These are phyloP conservation scores for Clavispora phyllophila DNA, from an alignment of 805 yeast genomes.

Conservation along the genomic window DNA sequence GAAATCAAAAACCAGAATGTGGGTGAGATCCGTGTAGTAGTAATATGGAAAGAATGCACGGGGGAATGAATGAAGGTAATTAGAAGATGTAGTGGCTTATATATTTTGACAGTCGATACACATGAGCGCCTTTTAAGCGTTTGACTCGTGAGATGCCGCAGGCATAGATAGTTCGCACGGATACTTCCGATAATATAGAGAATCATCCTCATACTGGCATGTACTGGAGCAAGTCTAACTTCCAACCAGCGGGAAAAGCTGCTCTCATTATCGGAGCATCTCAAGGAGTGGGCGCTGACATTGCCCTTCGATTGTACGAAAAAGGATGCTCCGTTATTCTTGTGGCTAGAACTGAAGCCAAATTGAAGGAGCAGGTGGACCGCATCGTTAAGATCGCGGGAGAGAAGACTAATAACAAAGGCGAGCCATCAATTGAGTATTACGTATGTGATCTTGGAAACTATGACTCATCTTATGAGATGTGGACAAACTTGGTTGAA, in stretches of 20 bases:
- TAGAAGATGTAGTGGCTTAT: too few species aligned
- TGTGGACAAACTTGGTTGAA: conserved; percentile 32
- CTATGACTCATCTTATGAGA: conserved; percentile 44
- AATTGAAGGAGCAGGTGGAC: conserved; percentile 46
- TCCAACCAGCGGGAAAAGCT: conserved; percentile 41
- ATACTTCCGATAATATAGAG: too few species aligned
- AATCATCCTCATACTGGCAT: too few species aligned
- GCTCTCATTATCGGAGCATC: conserved; percentile 90
- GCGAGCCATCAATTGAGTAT: conserved; percentile 22
- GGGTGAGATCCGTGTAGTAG: too few species aligned
- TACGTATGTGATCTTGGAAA: conserved; percentile 61
- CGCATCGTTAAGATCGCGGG: conserved; percentile 30
- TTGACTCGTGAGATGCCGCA: too few species aligned
- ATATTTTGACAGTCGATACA: too few species aligned
- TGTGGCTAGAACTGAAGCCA: conserved; percentile 70
- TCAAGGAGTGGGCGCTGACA: conserved; percentile 84
- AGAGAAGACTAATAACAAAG: conserved; percentile 4
- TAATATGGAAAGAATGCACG: too few species aligned
- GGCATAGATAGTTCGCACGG: too few species aligned
- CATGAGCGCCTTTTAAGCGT: too few species aligned
- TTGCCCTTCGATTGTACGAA: conserved; percentile 55
- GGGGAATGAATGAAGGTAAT: too few species aligned
- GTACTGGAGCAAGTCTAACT: conserved; percentile 21
- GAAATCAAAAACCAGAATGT: conserved; percentile 1
- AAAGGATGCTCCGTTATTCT: conserved; percentile 62